Evolutionary conservation across 2,329 filamentous ascomycete genomes (phyloP).

Genomic region (Fonsecaea erecta): DNA sequence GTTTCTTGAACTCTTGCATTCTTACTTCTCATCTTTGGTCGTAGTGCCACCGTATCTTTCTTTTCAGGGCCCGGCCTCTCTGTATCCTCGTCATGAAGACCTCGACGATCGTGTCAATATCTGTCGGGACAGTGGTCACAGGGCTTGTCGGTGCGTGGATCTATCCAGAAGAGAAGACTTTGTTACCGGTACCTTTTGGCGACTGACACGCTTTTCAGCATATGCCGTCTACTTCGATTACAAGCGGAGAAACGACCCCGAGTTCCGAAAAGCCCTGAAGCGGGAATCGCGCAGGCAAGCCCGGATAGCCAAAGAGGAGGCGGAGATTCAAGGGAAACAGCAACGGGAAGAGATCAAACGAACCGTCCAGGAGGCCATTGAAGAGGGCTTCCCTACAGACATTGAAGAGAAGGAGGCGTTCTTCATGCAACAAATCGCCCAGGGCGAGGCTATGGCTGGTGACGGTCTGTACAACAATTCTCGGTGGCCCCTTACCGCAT

Average conservation of each 20-base stretch:
- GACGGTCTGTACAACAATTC: constrained; percentile 66
- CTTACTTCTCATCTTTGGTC: background rate
- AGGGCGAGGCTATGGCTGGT: constrained; percentile 79
- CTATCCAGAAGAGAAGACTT: background rate
- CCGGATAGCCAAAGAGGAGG: constrained; percentile 54
- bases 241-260: constrained; percentile 65
- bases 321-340: constrained; percentile 51
- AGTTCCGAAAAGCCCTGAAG: constrained; percentile 65
- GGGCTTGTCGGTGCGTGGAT: constrained; percentile 57
- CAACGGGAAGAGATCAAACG: constrained; percentile 70
- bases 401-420: constrained; percentile 93
- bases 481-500: background rate
- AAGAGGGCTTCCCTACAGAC: constrained; percentile 87
- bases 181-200: constrained; percentile 1
- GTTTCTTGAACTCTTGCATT: background rate
- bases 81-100: constrained; percentile 43
- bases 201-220: constrained; percentile 47
- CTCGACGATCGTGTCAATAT: constrained; percentile 62
- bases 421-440: constrained; percentile 94
- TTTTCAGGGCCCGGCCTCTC: background rate
- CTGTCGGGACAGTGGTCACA: constrained; percentile 62
- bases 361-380: constrained; percentile 79
- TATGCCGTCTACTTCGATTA: constrained; percentile 72
- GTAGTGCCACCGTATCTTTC: background rate
- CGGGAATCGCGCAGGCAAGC: constrained; percentile 54